These are phyloP conservation scores for Dimocarpus longan DNA, from an alignment of 345 rosid genomes.

Conservation along the genomic window DNA sequence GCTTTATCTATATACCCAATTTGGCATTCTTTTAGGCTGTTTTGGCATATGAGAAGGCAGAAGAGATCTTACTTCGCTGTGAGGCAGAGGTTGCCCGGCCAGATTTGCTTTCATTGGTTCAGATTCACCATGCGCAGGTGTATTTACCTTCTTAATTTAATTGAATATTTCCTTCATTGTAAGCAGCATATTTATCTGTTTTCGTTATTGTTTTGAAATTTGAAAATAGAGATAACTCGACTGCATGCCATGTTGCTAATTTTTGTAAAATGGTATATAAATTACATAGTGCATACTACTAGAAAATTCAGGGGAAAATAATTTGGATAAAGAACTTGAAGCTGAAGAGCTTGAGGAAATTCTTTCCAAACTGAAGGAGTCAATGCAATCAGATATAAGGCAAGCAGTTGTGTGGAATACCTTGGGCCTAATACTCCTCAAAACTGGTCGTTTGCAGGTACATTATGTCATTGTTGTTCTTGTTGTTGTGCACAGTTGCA, in stretches of 20 bases:
- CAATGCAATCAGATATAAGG: slow-evolving; percentile 71
- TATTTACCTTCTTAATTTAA: slow-evolving; percentile 18
- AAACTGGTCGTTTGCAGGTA: slow-evolving; percentile 87
- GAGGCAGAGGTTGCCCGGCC: slow-evolving; percentile 90
- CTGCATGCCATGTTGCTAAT: slow-evolving; percentile 14
- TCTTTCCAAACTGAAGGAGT: slow-evolving; percentile 69
- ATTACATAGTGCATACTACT: slow-evolving; percentile 71
- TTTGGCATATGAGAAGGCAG: slow-evolving; percentile 86
- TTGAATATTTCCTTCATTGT: neutral
- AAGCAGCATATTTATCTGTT: neutral
- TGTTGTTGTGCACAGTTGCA: slow-evolving; percentile 8
- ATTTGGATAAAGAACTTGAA: slow-evolving; percentile 77
- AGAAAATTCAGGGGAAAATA: slow-evolving; percentile 62
- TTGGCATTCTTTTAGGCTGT: slow-evolving; percentile 60
- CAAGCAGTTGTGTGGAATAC: slow-evolving; percentile 89
- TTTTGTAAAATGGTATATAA: slow-evolving; percentile 13
- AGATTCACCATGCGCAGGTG: slow-evolving; percentile 98
- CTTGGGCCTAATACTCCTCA: slow-evolving; percentile 81
- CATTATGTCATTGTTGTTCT: slow-evolving; percentile 17
- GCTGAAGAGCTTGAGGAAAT: slow-evolving; percentile 74
- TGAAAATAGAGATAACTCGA: neutral
- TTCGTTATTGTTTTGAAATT: neutral
- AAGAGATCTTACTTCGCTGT: slow-evolving; percentile 74
- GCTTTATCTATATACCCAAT: slow-evolving; percentile 17
- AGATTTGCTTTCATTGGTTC: slow-evolving; percentile 87